Evolutionary conservation across 208 protist genomes (phyloP).

Genomic region (Entamoeba moshkovskii): DNA sequence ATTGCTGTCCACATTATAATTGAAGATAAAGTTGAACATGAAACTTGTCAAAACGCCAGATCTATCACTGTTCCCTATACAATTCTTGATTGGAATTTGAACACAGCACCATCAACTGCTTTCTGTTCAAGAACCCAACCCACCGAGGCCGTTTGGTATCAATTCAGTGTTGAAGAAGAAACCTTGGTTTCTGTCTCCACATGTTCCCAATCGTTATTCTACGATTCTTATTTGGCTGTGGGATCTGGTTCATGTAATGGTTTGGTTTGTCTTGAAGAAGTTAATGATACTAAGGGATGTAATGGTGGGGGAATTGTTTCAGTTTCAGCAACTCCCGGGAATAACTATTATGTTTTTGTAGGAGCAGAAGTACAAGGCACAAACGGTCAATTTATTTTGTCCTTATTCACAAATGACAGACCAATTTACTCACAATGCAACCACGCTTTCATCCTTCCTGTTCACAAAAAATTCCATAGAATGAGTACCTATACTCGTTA

Average conservation of each 20-base stretch:
- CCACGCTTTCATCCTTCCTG: neutral
- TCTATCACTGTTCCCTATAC: neutral
- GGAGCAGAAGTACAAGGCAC: neutral
- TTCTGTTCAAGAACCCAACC: neutral
- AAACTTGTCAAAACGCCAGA: neutral
- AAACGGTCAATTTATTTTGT: neutral
- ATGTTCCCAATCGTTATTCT: neutral
- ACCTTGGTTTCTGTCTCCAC: neutral
- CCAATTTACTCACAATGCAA: neutral
- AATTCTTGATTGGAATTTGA: neutral
- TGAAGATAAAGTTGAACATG: neutral
- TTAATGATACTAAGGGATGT: neutral
- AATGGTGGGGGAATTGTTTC: neutral
- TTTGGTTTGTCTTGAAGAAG: neutral
- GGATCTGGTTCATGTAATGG: neutral
- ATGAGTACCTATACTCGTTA: neutral
- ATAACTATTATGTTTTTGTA: constrained; percentile 1
- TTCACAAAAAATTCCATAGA: neutral
- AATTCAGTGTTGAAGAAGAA: neutral
- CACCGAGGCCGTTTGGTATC: neutral
- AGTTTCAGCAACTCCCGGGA: neutral
- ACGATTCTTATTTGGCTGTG: neutral
- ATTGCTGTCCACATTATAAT: neutral
- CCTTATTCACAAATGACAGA: neutral
- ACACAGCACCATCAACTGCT: neutral